These are phyloP conservation scores for Aspergillus sp. DNA, from an alignment of 2,329 filamentous ascomycete genomes.

Conservation along the genomic window DNA sequence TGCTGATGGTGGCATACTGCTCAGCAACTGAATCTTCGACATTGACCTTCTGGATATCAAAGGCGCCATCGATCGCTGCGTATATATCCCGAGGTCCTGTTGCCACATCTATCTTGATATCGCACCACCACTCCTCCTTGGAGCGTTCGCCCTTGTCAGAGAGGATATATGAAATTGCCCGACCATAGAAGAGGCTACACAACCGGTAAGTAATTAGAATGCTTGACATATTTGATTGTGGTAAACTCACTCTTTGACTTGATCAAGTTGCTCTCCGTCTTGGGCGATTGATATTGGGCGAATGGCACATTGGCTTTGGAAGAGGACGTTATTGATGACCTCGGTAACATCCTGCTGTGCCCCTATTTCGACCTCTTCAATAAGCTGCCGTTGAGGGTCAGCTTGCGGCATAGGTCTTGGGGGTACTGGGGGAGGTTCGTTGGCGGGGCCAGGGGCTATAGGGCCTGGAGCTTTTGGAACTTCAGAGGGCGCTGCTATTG, in stretches of 20 bases:
- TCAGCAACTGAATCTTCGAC: constrained; percentile 64
- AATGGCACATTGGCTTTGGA: constrained; percentile 88
- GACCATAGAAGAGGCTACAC: constrained; percentile 56
- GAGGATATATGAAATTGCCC: constrained; percentile 51
- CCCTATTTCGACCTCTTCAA: constrained; percentile 60
- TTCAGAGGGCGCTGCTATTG: constrained; percentile 15
- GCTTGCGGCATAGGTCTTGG: constrained; percentile 51
- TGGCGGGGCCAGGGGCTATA: constrained; percentile 47
- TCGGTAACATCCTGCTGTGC: constrained; percentile 96
- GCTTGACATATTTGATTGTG: background rate
- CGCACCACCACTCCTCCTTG: constrained; percentile 64
- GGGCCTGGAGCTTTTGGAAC: constrained; percentile 16
- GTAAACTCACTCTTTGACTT: constrained; percentile 65
- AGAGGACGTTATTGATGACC: constrained; percentile 90
- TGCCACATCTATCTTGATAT: constrained; percentile 65
- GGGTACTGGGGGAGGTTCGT: constrained; percentile 62
- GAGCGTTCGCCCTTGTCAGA: constrained; percentile 51
- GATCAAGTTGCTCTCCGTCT: constrained; percentile 78
- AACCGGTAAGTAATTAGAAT: constrained; percentile 2
- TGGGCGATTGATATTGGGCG: constrained; percentile 67
- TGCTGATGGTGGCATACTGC: constrained; percentile 72
- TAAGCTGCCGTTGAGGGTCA: constrained; percentile 40
- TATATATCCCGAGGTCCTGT: constrained; percentile 71
- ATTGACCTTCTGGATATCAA: constrained; percentile 77
- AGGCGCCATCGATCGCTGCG: constrained; percentile 80